Base-by-base conservation (phyloP, 139 green algal genomes). In the Bryopsis sp. region DNA sequence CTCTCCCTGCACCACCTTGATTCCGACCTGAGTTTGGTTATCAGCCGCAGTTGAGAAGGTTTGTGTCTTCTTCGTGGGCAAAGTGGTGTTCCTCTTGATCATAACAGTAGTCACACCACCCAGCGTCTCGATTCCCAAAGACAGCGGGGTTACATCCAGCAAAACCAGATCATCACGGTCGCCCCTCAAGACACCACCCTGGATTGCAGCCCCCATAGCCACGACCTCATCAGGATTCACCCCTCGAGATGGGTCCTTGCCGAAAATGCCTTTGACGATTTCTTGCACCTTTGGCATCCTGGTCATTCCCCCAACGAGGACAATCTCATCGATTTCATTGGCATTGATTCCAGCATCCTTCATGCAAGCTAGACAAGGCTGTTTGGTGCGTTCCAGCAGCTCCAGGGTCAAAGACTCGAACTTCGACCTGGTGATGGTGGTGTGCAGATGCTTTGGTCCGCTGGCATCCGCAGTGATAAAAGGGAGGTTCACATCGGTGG, bases 161-260 rank as follows among this genome's bases (percentile, higher is more conserved):
- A 99, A 85, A 73, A 99, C 86, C 58, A 99, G 92, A 81, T 99
- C 94, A 70, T 82, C 32, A 37, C 54, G 39, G n/a, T 68, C 2
- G 22, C 50, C 68, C n/a, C 68, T 8, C 48, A 32, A 58, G 0
- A 69, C 62, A 28, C 62, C 32, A 76, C 76, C 90, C 79, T 98
- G 94, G 75, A 99, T 97, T 61, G 94, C 94, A 1, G 93, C 93
- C 26, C 93, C 95, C 84, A 96, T 95, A 15, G 95, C 95, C 47
- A 99, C 95, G 38, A 96, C 92, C 85, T 99, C 95, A 75, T 99
- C 95, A 1, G 95, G 95, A 84, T 99, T 99, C 37, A 99, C 93
- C 5, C 87, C 89, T 33, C 86, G 74, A 70, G 77, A 88, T 60
- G 95, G 90, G 31, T 99, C 89, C 70, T 86, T 86, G 48, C 77